Conservation (phyloP, 306 rosid species). For the Parietaria judaica region DNA sequence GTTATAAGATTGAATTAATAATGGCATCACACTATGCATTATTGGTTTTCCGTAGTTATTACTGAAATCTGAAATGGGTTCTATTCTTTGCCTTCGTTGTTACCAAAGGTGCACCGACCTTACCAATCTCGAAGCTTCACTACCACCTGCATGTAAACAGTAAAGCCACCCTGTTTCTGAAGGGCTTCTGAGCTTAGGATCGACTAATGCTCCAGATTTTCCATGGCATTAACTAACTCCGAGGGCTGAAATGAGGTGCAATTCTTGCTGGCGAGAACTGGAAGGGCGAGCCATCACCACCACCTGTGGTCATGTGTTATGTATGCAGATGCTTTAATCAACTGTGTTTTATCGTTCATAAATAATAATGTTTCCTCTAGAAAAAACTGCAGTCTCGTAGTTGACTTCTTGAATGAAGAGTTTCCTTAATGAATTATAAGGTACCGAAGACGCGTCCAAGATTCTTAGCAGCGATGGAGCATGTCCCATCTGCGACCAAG, state of each 20-base stretch:
- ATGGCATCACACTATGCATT: no score
- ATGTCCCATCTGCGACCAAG: slow-evolving; percentile 94
- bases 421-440: slow-evolving; percentile 52
- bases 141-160: no score
- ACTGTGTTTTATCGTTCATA: slow-evolving; percentile 6
- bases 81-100: no score
- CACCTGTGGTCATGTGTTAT: slow-evolving; percentile 87
- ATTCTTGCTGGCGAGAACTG: slow-evolving; percentile 95
- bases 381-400: background rate
- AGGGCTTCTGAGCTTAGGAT: slow-evolving; percentile 26
- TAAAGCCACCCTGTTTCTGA: no score
- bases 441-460: slow-evolving; percentile 94
- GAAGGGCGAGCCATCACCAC: slow-evolving; percentile 93
- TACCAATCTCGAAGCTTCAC: background rate
- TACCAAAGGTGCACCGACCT: background rate
- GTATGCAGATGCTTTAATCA: slow-evolving; percentile 47
- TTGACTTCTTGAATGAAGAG: background rate
- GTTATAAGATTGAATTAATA: background rate
- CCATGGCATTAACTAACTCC: slow-evolving; percentile 22
- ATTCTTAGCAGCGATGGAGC: slow-evolving; percentile 86
- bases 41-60: no score
- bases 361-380: background rate
- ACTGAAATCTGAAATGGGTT: no score
- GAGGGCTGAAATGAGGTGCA: slow-evolving; percentile 87
- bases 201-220: slow-evolving; percentile 28